phyloP scores from a whole-genome alignment of 371 early-diverging fungal species.

The Mucor sp. region DNA sequence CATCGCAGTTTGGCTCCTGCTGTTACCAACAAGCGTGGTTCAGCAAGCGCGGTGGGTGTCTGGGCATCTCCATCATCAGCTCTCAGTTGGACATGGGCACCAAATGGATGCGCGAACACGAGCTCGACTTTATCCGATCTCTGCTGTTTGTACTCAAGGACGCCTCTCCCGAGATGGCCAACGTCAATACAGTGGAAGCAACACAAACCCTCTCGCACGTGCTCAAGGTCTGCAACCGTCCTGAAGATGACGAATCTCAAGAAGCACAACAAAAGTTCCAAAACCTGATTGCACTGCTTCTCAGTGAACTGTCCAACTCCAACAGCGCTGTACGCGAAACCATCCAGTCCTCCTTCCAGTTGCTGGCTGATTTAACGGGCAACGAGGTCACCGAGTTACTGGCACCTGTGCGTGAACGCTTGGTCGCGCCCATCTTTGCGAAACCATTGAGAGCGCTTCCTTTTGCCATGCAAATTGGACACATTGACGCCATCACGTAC shows the following conservation, averaged over 20 bases:
- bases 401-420: slow-evolving; percentile 80
- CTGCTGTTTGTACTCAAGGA: slow-evolving; percentile 95
- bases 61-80: slow-evolving; percentile 85
- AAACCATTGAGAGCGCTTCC: slow-evolving; percentile 97
- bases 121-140: slow-evolving; percentile 91
- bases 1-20: slow-evolving; percentile 78
- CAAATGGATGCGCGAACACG: slow-evolving; percentile 90
- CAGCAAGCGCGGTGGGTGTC: slow-evolving; percentile 87
- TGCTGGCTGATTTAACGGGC: slow-evolving; percentile 78
- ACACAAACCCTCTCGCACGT: slow-evolving; percentile 78
- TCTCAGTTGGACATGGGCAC: slow-evolving; percentile 82
- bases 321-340: slow-evolving; percentile 89
- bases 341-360: slow-evolving; percentile 79
- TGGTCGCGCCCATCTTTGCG: slow-evolving; percentile 93
- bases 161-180: slow-evolving; percentile 78
- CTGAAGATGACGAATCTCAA: slow-evolving; percentile 59
- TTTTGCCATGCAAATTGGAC: slow-evolving; percentile 96
- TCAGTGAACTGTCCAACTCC: slow-evolving; percentile 93
- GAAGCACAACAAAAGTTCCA: slow-evolving; percentile 65
- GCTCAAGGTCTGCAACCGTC: slow-evolving; percentile 80
- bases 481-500: slow-evolving; percentile 97
- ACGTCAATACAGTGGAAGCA: slow-evolving; percentile 75
- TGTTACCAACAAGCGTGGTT: slow-evolving; percentile 89
- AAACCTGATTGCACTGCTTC: slow-evolving; percentile 76
- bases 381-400: slow-evolving; percentile 85